Percentiles rank a stretch among this genome's conserved stretches.
phyloP scores from a whole-genome alignment of 2,329 filamentous ascomycete species.

The Fusarium decemcellulare region DNA sequence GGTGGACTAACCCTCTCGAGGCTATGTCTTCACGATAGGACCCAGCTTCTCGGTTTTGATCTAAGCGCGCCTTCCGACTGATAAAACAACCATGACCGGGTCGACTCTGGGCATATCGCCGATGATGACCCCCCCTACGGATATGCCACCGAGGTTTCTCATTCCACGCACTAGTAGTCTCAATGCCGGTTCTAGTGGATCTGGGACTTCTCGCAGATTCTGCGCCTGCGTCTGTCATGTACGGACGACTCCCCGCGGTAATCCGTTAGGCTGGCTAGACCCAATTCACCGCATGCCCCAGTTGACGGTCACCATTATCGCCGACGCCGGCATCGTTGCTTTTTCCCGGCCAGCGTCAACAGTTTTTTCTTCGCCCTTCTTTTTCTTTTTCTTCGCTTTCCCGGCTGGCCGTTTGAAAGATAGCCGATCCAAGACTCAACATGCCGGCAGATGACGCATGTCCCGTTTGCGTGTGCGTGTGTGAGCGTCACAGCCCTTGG shows the following conservation, averaged over 20 bases:
- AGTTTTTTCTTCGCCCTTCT: background rate
- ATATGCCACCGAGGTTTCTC: too few relatives aligned
- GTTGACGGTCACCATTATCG: slow-evolving; percentile 1
- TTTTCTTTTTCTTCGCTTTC: background rate
- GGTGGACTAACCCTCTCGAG: slow-evolving; percentile 4
- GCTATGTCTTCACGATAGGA: background rate
- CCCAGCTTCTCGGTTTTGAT: background rate
- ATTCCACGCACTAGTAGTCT: background rate
- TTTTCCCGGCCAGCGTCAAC: slow-evolving; percentile 1
- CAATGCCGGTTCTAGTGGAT: background rate
- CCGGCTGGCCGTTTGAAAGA: background rate
- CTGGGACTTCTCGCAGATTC: background rate
- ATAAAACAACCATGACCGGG: slow-evolving; percentile 12
- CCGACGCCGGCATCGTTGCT: slow-evolving; percentile 9
- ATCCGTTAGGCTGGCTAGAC: slow-evolving; percentile 7
- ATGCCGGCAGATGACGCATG: background rate
- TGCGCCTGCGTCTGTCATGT: slow-evolving; percentile 6
- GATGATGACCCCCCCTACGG: background rate
- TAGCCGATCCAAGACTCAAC: background rate
- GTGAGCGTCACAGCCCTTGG: slow-evolving; percentile 2
- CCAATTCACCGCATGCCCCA: slow-evolving; percentile 6
- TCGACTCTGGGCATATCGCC: background rate
- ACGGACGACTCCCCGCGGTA: slow-evolving; percentile 9
- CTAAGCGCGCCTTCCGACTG: slow-evolving; percentile 31
- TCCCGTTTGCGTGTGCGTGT: background rate